Evolutionary conservation across 1,139 yeast species (phyloP).

Genomic region (Lipomyces yarrowii): DNA sequence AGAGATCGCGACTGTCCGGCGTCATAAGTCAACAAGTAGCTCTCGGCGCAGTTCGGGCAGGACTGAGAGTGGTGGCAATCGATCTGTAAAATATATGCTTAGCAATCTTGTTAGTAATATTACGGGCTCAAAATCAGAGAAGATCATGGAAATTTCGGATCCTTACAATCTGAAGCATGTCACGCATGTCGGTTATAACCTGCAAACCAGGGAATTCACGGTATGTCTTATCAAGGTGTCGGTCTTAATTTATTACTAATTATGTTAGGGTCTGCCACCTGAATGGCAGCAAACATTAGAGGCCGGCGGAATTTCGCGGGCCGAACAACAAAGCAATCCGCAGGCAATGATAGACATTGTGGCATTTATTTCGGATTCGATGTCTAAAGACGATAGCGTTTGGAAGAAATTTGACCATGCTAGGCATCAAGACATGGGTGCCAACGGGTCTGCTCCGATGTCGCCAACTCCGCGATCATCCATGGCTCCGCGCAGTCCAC

Average conservation of each 20-base stretch:
- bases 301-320: conserved; percentile 82
- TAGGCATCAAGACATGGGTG: conserved; percentile 34
- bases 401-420: conserved; percentile 69
- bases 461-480: conserved; percentile 34
- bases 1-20: neutral
- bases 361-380: conserved; percentile 73
- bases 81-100: conserved; percentile 20
- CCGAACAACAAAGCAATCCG: conserved; percentile 87
- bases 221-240: conserved; percentile 11
- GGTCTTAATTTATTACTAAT: neutral
- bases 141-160: conserved; percentile 67
- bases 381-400: conserved; percentile 64
- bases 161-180: conserved; percentile 91
- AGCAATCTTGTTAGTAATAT: conserved; percentile 26
- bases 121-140: conserved; percentile 18
- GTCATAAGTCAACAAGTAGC: neutral
- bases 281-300: conserved; percentile 87
- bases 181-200: conserved; percentile 89
- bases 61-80: conserved; percentile 14
- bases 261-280: conserved; percentile 66
- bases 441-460: conserved; percentile 30
- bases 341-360: conserved; percentile 94
- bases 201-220: conserved; percentile 80
- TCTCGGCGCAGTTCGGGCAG: conserved; percentile 21
- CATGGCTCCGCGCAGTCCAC: conserved; percentile 37